Evolutionary conservation across 345 rosid species (phyloP).

Genomic region (Citrus cavaleriei): DNA sequence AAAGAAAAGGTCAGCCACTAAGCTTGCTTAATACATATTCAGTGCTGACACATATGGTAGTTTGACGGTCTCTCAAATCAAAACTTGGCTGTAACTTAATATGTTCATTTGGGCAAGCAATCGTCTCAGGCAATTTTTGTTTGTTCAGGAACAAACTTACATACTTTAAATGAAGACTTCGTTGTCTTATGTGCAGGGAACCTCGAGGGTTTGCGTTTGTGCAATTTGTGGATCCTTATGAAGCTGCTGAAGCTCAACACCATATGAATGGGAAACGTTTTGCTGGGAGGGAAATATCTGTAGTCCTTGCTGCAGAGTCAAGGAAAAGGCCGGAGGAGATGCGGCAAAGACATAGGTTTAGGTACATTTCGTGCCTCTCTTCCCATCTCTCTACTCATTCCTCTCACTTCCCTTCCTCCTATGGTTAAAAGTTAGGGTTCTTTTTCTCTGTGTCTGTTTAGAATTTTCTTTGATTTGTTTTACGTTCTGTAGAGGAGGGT

Average conservation of each 20-base stretch:
- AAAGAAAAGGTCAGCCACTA: conserved; percentile 60
- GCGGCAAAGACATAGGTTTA: conserved; percentile 71
- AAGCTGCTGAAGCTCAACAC: conserved; percentile 84
- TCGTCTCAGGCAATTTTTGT: conserved; percentile 3
- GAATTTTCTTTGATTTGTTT: conserved; percentile 9
- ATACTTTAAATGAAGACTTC: conserved; percentile 18
- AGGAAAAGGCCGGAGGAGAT: conserved; percentile 99
- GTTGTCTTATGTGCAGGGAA: conserved; percentile 44
- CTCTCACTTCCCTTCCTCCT: neutral
- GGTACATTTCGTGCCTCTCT: conserved; percentile 29
- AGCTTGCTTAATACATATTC: conserved; percentile 43
- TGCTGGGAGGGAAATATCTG: conserved; percentile 89
- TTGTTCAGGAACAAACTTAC: conserved; percentile 12
- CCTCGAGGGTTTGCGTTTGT: conserved; percentile 99
- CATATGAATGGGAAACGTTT: conserved; percentile 81
- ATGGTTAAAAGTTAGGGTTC: neutral
- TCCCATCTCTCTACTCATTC: neutral
- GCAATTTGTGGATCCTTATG: conserved; percentile 88
- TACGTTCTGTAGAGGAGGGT: conserved; percentile 52
- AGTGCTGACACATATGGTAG: conserved; percentile 41
- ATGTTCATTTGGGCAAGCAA: conserved; percentile 10
- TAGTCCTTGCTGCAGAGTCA: conserved; percentile 83
- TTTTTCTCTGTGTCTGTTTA: neutral
- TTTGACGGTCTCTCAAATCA: conserved; percentile 27
- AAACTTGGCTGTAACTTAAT: conserved; percentile 21